Conservation (phyloP, 345 rosid genomes). For the Euphorbia lathyris region DNA sequence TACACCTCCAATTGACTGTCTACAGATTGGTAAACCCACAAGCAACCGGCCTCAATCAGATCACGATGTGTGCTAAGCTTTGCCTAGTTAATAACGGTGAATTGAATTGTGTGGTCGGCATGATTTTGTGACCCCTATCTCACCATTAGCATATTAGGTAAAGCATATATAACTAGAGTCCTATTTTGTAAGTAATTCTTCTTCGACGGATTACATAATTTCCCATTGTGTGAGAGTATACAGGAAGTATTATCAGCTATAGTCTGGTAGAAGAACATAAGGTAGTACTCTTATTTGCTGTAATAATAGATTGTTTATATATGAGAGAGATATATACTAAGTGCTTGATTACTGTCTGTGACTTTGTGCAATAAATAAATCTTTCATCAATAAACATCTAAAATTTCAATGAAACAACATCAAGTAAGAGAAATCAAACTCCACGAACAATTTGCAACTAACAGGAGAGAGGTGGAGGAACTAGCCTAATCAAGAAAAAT, state of each 20-base stretch:
- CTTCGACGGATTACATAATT: conserved; percentile 13
- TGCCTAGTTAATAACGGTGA: conserved; percentile 17
- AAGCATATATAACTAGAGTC: conserved; percentile 24
- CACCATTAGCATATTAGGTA: conserved; percentile 36
- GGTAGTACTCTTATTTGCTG: conserved; percentile 14
- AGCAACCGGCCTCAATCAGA: conserved; percentile 60
- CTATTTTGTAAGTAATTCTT: conserved; percentile 25
- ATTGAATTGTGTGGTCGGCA: conserved; percentile 50
- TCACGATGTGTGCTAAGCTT: conserved; percentile 57
- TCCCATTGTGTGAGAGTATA: conserved; percentile 18
- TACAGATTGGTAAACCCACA: conserved; percentile 83
- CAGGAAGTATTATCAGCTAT: conserved; percentile 17
- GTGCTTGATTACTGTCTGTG: conserved; percentile 21
- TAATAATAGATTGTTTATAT: conserved; percentile 9
- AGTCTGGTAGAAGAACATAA: conserved; percentile 20
- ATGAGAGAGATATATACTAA: conserved; percentile 17
- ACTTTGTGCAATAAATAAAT: conserved; percentile 14
- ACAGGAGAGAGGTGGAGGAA: too few species aligned
- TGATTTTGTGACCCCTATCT: conserved; percentile 51
- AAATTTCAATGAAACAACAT: not conserved
- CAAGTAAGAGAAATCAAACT: not conserved
- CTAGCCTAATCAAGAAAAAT: not conserved
- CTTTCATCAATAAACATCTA: not conserved
- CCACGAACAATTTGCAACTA: not conserved
- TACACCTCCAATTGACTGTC: conserved; percentile 76